Evolutionary conservation across 257 asterid genomes (phyloP).

Genomic region (Mentha longifolia): DNA sequence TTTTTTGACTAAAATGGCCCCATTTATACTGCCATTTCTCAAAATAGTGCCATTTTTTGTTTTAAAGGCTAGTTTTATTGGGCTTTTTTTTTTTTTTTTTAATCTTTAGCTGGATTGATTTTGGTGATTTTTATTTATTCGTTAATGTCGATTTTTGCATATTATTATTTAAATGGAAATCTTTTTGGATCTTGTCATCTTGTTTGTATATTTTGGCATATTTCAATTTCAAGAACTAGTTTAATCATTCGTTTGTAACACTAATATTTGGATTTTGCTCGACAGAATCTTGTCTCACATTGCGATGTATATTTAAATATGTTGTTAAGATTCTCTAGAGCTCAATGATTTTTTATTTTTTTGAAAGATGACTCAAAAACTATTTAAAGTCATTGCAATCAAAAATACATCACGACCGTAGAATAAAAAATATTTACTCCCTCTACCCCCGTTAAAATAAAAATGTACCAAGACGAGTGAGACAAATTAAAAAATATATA

Average conservation of each 20-base stretch:
- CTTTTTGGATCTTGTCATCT: not conserved
- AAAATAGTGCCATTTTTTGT: too few relatives aligned
- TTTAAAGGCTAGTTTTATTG: too few relatives aligned
- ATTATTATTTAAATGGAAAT: not conserved
- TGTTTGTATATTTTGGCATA: conserved; percentile 3
- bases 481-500: too few relatives aligned
- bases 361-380: too few relatives aligned
- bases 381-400: too few relatives aligned
- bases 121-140: not conserved
- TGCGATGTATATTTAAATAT: not conserved
- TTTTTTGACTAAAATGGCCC: too few relatives aligned
- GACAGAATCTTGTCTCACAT: not conserved
- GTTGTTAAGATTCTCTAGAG: not conserved
- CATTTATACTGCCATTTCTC: too few relatives aligned
- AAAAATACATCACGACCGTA: too few relatives aligned
- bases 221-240: not conserved
- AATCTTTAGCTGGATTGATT: too few relatives aligned
- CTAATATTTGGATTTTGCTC: not conserved
- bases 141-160: not conserved
- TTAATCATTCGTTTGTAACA: not conserved
- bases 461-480: too few relatives aligned
- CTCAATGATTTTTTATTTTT: not conserved
- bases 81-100: too few relatives aligned
- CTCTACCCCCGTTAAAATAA: too few relatives aligned
- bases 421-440: not conserved